phyloP scores from a whole-genome alignment of 257 asterid species.

The Solanum tacnaense region DNA sequence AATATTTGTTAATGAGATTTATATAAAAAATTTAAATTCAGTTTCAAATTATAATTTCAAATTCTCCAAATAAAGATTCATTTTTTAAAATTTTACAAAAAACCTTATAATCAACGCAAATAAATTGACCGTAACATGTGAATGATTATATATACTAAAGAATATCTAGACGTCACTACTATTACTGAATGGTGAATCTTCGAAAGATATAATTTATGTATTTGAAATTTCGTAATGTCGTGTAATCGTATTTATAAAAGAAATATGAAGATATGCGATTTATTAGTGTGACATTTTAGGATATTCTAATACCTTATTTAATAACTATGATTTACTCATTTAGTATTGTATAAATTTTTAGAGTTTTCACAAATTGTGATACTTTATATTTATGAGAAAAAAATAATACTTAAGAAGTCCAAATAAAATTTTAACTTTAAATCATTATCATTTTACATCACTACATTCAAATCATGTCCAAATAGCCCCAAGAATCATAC shows the following conservation, averaged over 20 bases:
- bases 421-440: no score
- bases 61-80: not conserved
- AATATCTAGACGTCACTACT: not conserved
- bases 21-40: not conserved
- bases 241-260: not conserved
- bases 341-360: no score
- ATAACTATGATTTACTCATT: no score
- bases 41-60: not conserved
- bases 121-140: not conserved
- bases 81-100: not conserved
- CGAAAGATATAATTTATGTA: not conserved
- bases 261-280: no score
- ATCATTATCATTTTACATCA: no score
- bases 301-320: not conserved
- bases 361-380: not conserved
- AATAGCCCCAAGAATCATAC: not conserved
- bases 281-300: no score
- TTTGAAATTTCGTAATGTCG: not conserved
- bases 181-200: not conserved
- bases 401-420: no score
- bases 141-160: not conserved
- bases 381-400: no score
- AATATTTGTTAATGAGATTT: not conserved
- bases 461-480: not conserved
- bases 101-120: not conserved